Percentiles rank a stretch among this genome's conserved stretches.
Evolutionary conservation across 805 yeast genomes (phyloP).

Genomic region (Allodekkera sacchari): DNA sequence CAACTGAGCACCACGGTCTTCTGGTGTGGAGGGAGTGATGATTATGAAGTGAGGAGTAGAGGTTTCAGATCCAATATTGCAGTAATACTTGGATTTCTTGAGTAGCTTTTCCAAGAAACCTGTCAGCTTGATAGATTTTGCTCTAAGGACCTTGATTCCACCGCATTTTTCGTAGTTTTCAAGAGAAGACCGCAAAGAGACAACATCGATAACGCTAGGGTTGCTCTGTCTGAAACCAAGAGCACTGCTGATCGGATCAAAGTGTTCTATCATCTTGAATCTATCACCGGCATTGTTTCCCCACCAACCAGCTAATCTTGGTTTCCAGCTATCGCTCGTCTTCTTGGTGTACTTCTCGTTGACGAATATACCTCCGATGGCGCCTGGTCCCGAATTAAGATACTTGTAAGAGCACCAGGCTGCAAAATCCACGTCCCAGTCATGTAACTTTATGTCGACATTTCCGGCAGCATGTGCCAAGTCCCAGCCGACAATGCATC

Average conservation of each 20-base stretch:
- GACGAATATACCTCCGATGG: constrained; percentile 78
- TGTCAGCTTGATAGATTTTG: constrained; percentile 52
- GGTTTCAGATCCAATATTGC: constrained; percentile 10
- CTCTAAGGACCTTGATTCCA: constrained; percentile 51
- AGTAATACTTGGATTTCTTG: constrained; percentile 36
- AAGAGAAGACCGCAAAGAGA: constrained; percentile 59
- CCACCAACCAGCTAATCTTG: constrained; percentile 97
- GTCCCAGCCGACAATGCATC: constrained; percentile 81
- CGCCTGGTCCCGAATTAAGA: constrained; percentile 90
- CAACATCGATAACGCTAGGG: constrained; percentile 82
- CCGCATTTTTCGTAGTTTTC: constrained; percentile 52
- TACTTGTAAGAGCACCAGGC: constrained; percentile 93
- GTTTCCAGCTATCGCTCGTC: constrained; percentile 31
- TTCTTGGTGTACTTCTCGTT: constrained; percentile 36
- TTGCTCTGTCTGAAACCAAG: constrained; percentile 84
- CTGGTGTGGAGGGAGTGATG: constrained; percentile 57
- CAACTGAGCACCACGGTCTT: constrained; percentile 73
- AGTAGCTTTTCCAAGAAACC: constrained; percentile 44
- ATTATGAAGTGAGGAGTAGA: constrained; percentile 45
- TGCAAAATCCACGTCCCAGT: constrained; percentile 90
- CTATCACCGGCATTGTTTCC: constrained; percentile 68
- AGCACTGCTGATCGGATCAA: constrained; percentile 80
- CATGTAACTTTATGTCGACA: constrained; percentile 66
- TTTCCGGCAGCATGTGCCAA: constrained; percentile 93
- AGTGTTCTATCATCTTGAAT: constrained; percentile 71